Conservation (phyloP, 371 early-diverging fungal species). For the Syncephalastrum racemosum region DNA sequence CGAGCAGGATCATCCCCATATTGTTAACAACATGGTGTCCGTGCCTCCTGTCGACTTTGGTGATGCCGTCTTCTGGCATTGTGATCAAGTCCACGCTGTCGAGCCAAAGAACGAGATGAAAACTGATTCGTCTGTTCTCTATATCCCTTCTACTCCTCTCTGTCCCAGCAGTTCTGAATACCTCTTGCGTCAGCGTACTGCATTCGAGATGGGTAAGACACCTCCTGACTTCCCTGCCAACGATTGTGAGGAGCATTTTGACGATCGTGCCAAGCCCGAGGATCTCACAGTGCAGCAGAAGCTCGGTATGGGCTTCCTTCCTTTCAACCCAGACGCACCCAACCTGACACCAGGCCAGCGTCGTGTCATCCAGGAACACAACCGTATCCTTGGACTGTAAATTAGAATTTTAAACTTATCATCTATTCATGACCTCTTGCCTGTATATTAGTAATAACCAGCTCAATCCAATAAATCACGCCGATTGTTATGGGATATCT, state of each 20-base stretch:
- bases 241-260: constrained; percentile 27
- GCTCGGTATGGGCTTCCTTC: constrained; percentile 30
- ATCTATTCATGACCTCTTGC: too few species aligned
- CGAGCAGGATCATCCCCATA: constrained; percentile 29
- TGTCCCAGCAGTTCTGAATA: constrained; percentile 34
- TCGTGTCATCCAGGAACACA: constrained; percentile 26
- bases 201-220: constrained; percentile 35
- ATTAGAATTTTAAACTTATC: too few species aligned
- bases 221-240: constrained; percentile 48
- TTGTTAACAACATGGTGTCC: constrained; percentile 37
- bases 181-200: constrained; percentile 24
- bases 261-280: constrained; percentile 25
- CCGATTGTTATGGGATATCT: too few species aligned
- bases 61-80: constrained; percentile 46
- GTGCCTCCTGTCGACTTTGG: constrained; percentile 36
- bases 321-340: constrained; percentile 10
- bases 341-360: constrained; percentile 26
- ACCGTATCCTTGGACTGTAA: constrained; percentile 10
- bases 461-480: too few species aligned
- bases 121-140: constrained; percentile 38
- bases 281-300: constrained; percentile 15
- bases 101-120: constrained; percentile 29
- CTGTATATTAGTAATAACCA: too few species aligned
- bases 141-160: constrained; percentile 39
- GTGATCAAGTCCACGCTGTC: constrained; percentile 43